phyloP scores from a whole-genome alignment of 345 rosid genomes.

The Salix arbutifolia region DNA sequence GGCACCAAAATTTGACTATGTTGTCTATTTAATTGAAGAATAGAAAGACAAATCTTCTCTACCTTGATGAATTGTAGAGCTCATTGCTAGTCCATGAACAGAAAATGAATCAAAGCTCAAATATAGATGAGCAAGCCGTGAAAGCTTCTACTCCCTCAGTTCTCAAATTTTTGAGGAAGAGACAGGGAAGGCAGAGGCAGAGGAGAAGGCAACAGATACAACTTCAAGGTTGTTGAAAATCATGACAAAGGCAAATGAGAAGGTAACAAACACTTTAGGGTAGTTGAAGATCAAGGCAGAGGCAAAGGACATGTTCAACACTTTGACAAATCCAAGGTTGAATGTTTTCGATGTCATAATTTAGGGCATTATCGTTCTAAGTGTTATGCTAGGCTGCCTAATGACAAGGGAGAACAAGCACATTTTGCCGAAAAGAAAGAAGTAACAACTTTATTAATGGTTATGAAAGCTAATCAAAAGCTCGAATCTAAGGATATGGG shows the following conservation, averaged over 20 bases:
- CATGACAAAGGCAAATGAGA: too few species aligned
- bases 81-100: background rate
- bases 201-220: too few species aligned
- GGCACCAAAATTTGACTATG: background rate
- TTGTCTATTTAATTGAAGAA: background rate
- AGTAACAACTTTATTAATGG: background rate
- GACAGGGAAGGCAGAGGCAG: background rate
- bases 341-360: background rate
- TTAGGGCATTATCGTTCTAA: too few species aligned
- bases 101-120: background rate
- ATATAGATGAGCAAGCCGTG: background rate
- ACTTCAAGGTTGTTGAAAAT: too few species aligned
- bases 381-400: too few species aligned
- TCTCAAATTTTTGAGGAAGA: background rate
- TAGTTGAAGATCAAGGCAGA: too few species aligned
- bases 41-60: background rate
- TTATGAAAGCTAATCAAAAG: background rate
- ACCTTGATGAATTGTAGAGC: background rate
- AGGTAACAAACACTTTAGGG: too few species aligned
- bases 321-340: background rate
- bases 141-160: background rate
- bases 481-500: background rate
- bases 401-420: too few species aligned
- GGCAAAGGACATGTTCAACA: background rate
- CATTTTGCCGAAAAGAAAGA: background rate